Base-by-base conservation (phyloP, 2,329 filamentous ascomycete species). In the Colletotrichum liaoningense region DNA sequence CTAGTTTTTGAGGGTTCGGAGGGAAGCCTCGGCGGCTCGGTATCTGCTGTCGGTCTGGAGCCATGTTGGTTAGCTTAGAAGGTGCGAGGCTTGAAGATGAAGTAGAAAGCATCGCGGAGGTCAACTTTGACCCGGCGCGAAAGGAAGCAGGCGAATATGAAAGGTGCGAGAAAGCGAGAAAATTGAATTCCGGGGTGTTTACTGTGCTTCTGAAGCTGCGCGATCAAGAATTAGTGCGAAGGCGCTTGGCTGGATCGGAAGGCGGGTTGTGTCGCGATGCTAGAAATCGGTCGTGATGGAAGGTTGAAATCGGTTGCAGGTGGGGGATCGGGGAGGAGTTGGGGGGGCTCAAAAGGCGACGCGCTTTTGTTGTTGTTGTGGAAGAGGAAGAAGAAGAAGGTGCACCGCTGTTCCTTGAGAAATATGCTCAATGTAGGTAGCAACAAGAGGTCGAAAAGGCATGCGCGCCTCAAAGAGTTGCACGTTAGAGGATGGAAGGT, bases 51-150 rank as follows among this genome's bases (percentile, higher is more conserved):
- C 42, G 42, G 12, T 69, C 65, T 63, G 24, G 6, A 38, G 58
- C n/a, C 58, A 63, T 69, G 58, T 26, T 42, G 24, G 28, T 72
- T 63, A 72, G 69, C 65, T 63, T n/a, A n/a, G 65, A 38, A 72
- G 52, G 54, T 30, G 62, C 46, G 28, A 38, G 30, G 57, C 46
- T 35, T 46, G 28, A 63, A 24, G 22, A 26, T 58, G 24, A 16
- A 58, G 46, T 30, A 49, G 11, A 24, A 33, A 56, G 30, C 33
- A 42, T 30, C n/a, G 28, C 11, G 7, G 35, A 57, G 63, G 65
- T 33, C 58, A 26, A 54, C 24, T 42, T 24, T 22, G 33, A 49
- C 14, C 22, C 26, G 22, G 54, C 38, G 65, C 58, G 42, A 69
- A 62, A 38, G 38, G 16, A 24, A 46, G 19, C 30, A 42, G 42